Conservation (phyloP, 352 stramenopile genomes). For the Pythium biforme region DNA sequence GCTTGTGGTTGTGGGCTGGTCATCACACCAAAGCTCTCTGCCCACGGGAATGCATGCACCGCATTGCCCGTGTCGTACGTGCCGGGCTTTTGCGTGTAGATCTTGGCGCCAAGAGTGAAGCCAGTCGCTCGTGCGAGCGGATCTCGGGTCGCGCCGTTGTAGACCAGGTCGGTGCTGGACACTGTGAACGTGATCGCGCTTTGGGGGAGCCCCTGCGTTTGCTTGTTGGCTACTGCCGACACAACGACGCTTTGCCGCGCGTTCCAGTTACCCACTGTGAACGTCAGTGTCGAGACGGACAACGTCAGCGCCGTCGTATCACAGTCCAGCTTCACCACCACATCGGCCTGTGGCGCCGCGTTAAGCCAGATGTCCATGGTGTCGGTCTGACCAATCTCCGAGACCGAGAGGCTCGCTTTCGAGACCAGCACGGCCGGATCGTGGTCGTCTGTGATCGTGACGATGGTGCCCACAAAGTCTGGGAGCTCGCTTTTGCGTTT, state of each 20-base stretch:
- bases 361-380: slow-evolving; percentile 54
- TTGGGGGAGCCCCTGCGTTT: slow-evolving; percentile 36
- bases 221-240: slow-evolving; percentile 34
- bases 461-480: slow-evolving; percentile 66
- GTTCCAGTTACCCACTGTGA: slow-evolving; percentile 46
- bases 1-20: slow-evolving; percentile 34
- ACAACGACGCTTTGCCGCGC: slow-evolving; percentile 36
- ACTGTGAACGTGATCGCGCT: slow-evolving; percentile 34
- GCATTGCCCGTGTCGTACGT: slow-evolving; percentile 58
- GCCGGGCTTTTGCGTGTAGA: slow-evolving; percentile 51
- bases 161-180: slow-evolving; percentile 39
- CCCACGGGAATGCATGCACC: slow-evolving; percentile 51
- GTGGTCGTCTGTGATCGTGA: slow-evolving; percentile 64
- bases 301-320: slow-evolving; percentile 20
- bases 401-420: slow-evolving; percentile 61
- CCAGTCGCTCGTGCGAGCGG: slow-evolving; percentile 17
- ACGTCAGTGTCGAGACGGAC: slow-evolving; percentile 31
- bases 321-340: slow-evolving; percentile 31
- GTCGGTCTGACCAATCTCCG: slow-evolving; percentile 66
- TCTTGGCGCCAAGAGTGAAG: slow-evolving; percentile 35
- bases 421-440: slow-evolving; percentile 64
- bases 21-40: slow-evolving; percentile 41
- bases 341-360: slow-evolving; percentile 36
- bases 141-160: slow-evolving; percentile 38
- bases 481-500: slow-evolving; percentile 32